These are phyloP conservation scores for Gliomastix tumulicola DNA, from an alignment of 2,329 filamentous ascomycete genomes.

Conservation along the genomic window DNA sequence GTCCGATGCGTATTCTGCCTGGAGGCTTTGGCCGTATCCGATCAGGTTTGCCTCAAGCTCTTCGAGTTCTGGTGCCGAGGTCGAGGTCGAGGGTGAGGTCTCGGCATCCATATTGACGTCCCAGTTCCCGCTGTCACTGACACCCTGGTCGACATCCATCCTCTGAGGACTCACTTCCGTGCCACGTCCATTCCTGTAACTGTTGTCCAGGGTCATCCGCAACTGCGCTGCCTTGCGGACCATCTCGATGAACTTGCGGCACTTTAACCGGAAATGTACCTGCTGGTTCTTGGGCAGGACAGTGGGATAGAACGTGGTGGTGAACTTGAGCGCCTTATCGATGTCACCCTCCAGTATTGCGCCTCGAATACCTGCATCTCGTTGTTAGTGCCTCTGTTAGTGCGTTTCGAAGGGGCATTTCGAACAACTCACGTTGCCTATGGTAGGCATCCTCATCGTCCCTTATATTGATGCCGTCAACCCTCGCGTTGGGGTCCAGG, in stretches of 20 bases:
- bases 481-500: constrained; percentile 42
- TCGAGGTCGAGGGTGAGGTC: constrained; percentile 22
- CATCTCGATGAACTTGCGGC: constrained; percentile 94
- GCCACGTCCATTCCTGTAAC: constrained; percentile 30
- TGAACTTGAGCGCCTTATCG: constrained; percentile 80
- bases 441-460: constrained; percentile 84
- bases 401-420: no score
- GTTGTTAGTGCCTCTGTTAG: no score
- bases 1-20: constrained; percentile 70
- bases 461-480: constrained; percentile 57
- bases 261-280: constrained; percentile 81
- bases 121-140: no score
- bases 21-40: constrained; percentile 71
- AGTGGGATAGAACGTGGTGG: constrained; percentile 68
- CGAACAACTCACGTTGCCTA: constrained; percentile 71
- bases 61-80: background rate
- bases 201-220: constrained; percentile 27
- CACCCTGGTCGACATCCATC: constrained; percentile 50
- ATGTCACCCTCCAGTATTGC: constrained; percentile 90
- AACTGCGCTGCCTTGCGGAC: constrained; percentile 68
- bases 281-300: constrained; percentile 76
- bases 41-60: constrained; percentile 63
- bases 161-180: constrained; percentile 31
- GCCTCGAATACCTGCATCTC: constrained; percentile 75
- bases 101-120: constrained; percentile 53